A percentile compares a stretch with the other conserved stretches of the same genome.
phyloP scores from a whole-genome alignment of 2,329 filamentous ascomycete species.

The Mycosphaerella arachidis region DNA sequence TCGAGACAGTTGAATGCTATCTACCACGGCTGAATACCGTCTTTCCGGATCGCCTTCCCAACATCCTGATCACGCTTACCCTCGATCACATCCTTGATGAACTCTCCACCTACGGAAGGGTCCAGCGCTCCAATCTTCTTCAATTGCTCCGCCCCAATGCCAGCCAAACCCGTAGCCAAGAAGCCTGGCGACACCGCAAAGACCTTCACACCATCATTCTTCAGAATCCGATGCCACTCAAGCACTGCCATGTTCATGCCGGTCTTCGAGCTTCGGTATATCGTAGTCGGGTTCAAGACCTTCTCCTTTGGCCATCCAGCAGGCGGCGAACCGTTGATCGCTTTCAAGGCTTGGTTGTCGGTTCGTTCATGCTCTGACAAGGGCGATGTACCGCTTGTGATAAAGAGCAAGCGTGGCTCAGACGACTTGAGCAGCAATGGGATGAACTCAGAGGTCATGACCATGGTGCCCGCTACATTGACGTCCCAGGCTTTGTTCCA shows the following conservation, averaged over 20 bases:
- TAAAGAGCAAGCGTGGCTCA: slow-evolving; percentile 36
- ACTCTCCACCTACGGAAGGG: slow-evolving; percentile 34
- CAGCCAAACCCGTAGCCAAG: slow-evolving; percentile 43
- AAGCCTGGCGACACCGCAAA: slow-evolving; percentile 46
- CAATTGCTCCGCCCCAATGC: slow-evolving; percentile 28
- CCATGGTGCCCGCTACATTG: slow-evolving; percentile 38
- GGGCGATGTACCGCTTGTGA: slow-evolving; percentile 41
- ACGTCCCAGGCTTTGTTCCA: slow-evolving; percentile 36
- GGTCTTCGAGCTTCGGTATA: slow-evolving; percentile 43
- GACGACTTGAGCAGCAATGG: slow-evolving; percentile 37
- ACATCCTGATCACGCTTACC: slow-evolving; percentile 38
- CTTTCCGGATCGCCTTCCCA: slow-evolving; percentile 35
- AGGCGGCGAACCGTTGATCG: slow-evolving; percentile 24
- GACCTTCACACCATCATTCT: slow-evolving; percentile 46
- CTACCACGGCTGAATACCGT: slow-evolving; percentile 20
- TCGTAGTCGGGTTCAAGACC: slow-evolving; percentile 24
- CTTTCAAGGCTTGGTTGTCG: slow-evolving; percentile 24
- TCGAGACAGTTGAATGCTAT: not conserved
- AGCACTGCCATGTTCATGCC: slow-evolving; percentile 49
- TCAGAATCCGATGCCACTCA: slow-evolving; percentile 42
- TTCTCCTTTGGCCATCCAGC: slow-evolving; percentile 47
- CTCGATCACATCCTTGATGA: slow-evolving; percentile 39
- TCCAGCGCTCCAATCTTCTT: slow-evolving; percentile 38
- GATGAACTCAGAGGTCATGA: slow-evolving; percentile 35
- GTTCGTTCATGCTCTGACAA: slow-evolving; percentile 34